Conservation (phyloP, 1,284 basidiomycete genomes). For the Pyrrhoderma lamaoense region DNA sequence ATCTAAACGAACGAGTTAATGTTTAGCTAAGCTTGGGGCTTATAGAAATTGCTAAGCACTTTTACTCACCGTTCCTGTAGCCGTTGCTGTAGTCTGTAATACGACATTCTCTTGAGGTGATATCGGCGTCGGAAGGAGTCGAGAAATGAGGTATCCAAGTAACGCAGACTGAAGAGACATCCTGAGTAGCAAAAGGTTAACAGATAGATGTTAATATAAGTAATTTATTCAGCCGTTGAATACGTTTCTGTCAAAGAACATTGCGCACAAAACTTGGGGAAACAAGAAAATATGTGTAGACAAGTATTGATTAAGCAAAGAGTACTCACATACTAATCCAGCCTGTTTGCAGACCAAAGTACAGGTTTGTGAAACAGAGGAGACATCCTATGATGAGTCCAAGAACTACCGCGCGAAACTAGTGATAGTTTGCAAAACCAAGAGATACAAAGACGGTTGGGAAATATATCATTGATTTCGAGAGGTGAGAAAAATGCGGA, state of each 20-base stretch:
- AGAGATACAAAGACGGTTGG: neutral
- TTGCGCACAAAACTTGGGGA: neutral
- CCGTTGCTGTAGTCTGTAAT: slow-evolving; percentile 91
- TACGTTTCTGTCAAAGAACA: neutral
- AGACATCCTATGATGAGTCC: slow-evolving; percentile 67
- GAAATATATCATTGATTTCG: too few species aligned
- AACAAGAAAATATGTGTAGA: too few species aligned
- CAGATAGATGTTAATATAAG: too few species aligned
- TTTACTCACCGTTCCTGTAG: slow-evolving; percentile 64
- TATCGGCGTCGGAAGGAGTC: slow-evolving; percentile 64
- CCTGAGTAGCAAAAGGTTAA: too few species aligned
- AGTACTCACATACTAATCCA: slow-evolving; percentile 63
- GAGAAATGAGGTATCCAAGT: slow-evolving; percentile 84
- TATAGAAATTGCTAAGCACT: neutral
- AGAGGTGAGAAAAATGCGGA: neutral
- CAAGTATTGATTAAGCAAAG: too few species aligned
- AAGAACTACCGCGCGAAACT: slow-evolving; percentile 44
- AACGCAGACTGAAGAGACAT: slow-evolving; percentile 94
- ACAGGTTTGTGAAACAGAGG: slow-evolving; percentile 70
- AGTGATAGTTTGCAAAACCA: neutral
- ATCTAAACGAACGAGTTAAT: slow-evolving; percentile 43
- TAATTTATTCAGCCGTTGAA: neutral
- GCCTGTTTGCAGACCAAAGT: slow-evolving; percentile 72
- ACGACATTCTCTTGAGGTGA: slow-evolving; percentile 89
- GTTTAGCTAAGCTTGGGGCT: too few species aligned